These are phyloP conservation scores for Colletotrichum agaves DNA, from an alignment of 2,329 filamentous ascomycete species.

Conservation along the genomic window DNA sequence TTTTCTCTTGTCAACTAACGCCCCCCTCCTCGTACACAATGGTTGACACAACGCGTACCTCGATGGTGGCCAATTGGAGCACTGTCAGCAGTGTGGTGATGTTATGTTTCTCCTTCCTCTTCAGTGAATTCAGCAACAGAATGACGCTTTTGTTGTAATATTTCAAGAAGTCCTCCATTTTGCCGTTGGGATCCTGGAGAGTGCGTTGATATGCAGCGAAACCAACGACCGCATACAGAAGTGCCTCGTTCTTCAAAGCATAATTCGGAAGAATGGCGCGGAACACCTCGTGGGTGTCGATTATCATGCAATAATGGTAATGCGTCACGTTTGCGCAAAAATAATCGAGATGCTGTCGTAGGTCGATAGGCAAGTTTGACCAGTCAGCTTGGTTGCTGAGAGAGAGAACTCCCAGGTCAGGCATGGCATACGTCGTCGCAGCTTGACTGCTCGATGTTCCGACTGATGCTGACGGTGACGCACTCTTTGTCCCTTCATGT, in stretches of 20 bases:
- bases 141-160: slow-evolving; percentile 93
- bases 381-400: slow-evolving; percentile 54
- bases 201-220: slow-evolving; percentile 91
- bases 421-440: slow-evolving; percentile 42
- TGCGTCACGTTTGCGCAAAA: slow-evolving; percentile 81
- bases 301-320: slow-evolving; percentile 84
- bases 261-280: slow-evolving; percentile 75
- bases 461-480: slow-evolving; percentile 64
- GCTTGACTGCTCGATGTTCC: slow-evolving; percentile 52
- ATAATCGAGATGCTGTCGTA: slow-evolving; percentile 83
- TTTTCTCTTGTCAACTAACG: slow-evolving; percentile 29
- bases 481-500: slow-evolving; percentile 60
- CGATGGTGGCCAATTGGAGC: slow-evolving; percentile 90
- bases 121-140: slow-evolving; percentile 76
- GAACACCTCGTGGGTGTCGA: slow-evolving; percentile 79
- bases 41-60: slow-evolving; percentile 66
- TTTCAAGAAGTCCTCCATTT: slow-evolving; percentile 82
- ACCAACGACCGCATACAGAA: slow-evolving; percentile 87
- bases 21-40: slow-evolving; percentile 18
- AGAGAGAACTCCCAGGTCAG: slow-evolving; percentile 34
- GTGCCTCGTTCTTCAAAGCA: slow-evolving; percentile 78
- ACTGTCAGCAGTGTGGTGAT: slow-evolving; percentile 86
- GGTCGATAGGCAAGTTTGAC: slow-evolving; percentile 71
- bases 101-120: slow-evolving; percentile 75
- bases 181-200: slow-evolving; percentile 74